Evolutionary conservation across 192 early-diverging fungal genomes (phyloP).

Genomic region (Coemansia sp.): DNA sequence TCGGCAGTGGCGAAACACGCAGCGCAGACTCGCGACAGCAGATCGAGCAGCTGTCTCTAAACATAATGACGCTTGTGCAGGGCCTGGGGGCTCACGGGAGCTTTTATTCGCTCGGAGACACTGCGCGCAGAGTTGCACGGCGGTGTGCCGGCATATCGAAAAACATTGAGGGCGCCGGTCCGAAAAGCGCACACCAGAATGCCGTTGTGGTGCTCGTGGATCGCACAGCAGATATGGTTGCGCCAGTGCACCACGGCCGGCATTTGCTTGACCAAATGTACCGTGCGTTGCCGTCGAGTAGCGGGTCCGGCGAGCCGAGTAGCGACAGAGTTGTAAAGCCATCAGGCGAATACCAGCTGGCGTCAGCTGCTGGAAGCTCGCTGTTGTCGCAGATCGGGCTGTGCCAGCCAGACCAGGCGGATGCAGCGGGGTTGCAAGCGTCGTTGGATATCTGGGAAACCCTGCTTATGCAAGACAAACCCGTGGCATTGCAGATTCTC

Average conservation of each 20-base stretch:
- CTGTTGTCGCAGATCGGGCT: conserved; percentile 18
- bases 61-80: conserved; percentile 17
- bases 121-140: conserved; percentile 22
- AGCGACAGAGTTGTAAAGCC: conserved; percentile 3
- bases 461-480: conserved; percentile 24
- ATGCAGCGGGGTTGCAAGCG: not conserved
- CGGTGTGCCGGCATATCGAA: conserved; percentile 25
- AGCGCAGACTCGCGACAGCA: conserved; percentile 12
- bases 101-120: conserved; percentile 44
- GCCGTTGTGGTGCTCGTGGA: conserved; percentile 42
- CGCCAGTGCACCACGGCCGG: conserved; percentile 28
- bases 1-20: not conserved
- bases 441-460: conserved; percentile 25
- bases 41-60: conserved; percentile 31
- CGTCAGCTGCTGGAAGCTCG: conserved; percentile 2
- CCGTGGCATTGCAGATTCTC: conserved; percentile 34
- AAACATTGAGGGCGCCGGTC: not conserved
- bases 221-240: conserved; percentile 35
- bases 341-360: not conserved
- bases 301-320: too few relatives aligned
- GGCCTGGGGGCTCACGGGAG: conserved; percentile 17
- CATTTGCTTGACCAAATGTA: conserved; percentile 32
- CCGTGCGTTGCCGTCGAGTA: conserved; percentile 7
- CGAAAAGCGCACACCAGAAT: not conserved
- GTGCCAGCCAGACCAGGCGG: not conserved